phyloP scores from a whole-genome alignment of 306 rosid genomes.

The Geum urbanum region DNA sequence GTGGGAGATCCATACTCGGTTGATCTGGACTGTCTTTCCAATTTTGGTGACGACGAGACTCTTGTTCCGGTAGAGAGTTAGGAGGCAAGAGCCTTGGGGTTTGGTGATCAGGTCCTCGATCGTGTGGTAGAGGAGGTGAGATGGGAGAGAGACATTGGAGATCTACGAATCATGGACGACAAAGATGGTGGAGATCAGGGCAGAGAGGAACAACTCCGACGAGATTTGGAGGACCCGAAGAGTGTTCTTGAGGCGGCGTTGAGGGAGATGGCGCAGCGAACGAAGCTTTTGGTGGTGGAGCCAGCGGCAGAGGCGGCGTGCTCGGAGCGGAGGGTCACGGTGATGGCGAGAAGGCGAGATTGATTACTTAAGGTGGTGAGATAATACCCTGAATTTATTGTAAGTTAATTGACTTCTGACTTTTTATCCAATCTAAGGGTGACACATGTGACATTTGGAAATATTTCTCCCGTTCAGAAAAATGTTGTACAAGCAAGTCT shows the following conservation, averaged over 20 bases:
- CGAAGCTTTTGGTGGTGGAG: constrained; percentile 26
- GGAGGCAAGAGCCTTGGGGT: constrained; percentile 39
- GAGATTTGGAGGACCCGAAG: constrained; percentile 53
- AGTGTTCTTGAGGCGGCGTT: constrained; percentile 53
- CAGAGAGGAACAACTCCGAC: constrained; percentile 49
- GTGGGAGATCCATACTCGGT: constrained; percentile 48
- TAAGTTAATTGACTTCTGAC: no score
- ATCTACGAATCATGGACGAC: constrained; percentile 42
- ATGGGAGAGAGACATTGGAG: constrained; percentile 44
- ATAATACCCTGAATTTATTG: no score
- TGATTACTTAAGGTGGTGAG: no score
- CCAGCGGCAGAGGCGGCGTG: constrained; percentile 31
- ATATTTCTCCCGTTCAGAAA: no score
- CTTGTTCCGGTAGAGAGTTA: constrained; percentile 42
- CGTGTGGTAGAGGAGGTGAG: constrained; percentile 51
- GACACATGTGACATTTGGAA: no score
- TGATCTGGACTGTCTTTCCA: constrained; percentile 43
- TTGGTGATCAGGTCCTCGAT: constrained; percentile 30
- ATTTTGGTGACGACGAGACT: constrained; percentile 38
- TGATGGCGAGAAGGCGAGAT: constrained; percentile 51
- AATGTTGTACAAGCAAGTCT: no score
- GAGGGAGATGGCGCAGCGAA: constrained; percentile 27
- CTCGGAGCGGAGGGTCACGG: constrained; percentile 34
- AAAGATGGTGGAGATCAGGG: constrained; percentile 39
- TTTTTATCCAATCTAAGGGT: no score